These are phyloP conservation scores for Rhododendron williamsianum DNA, from an alignment of 148 eudicot species.

Conservation along the genomic window DNA sequence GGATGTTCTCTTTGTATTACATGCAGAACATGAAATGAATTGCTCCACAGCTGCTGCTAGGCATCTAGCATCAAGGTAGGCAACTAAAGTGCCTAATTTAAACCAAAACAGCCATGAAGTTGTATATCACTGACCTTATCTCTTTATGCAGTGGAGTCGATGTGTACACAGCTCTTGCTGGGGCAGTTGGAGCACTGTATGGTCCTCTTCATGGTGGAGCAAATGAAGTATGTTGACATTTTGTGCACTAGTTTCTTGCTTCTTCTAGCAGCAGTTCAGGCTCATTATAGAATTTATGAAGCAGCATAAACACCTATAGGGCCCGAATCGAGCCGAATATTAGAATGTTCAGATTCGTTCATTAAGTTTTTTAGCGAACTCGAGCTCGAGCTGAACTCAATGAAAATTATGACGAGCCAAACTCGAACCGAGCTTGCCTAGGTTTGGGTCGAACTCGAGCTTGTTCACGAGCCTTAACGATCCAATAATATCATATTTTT, in stretches of 20 bases:
- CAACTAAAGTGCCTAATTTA: background rate
- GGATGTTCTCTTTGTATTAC: slow-evolving; percentile 85
- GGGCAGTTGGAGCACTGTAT: slow-evolving; percentile 97
- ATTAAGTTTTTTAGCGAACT: no score
- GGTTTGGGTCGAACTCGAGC: no score
- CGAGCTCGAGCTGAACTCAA: no score
- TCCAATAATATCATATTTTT: no score
- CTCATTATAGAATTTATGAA: background rate
- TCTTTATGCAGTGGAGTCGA: slow-evolving; percentile 82
- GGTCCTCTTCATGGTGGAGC: slow-evolving; percentile 99
- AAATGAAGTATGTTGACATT: slow-evolving; percentile 65
- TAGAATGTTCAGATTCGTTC: no score
- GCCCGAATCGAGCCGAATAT: no score
- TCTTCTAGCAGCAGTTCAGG: background rate
- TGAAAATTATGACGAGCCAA: no score
- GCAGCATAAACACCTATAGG: background rate
- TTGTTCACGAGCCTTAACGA: no score
- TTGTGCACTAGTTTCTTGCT: background rate
- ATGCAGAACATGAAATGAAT: slow-evolving; percentile 99
- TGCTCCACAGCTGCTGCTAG: slow-evolving; percentile 99
- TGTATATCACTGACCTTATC: background rate
- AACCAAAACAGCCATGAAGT: background rate
- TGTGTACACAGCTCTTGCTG: slow-evolving; percentile 97
- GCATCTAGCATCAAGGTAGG: slow-evolving; percentile 94
- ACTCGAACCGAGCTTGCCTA: no score